Base-by-base conservation (phyloP, 768 basidiomycete species). In the Naematelia encephala region DNA sequence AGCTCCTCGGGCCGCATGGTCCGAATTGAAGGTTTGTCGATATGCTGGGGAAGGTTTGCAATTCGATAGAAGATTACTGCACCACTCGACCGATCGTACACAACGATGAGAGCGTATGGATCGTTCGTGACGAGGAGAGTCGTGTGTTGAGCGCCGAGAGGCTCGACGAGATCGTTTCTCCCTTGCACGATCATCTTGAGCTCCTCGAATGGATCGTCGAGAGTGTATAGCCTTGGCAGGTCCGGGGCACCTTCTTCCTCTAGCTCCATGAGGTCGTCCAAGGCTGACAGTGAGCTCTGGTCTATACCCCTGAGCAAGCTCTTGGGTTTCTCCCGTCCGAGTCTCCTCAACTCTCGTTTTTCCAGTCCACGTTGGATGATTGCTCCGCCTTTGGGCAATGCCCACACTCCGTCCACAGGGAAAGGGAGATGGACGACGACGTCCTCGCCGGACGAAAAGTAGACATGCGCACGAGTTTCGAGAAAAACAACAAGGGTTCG, bases 401-500 rank as follows among this genome's bases (percentile, higher is more conserved):
- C 44, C 74, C 71, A 74, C 1, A 61, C 74, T 5, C 49, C 51
- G 14, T 71, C 68, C 19, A 78, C 57, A 8, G 34, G n/a, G 56
- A 72, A 77, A 1, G 75, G 77, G 1, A 77, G 47, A 11, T 68
- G 60, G 19, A 76, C 63, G 22, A 64, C 56, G 28, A 69, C 60
- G 34, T 67, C 62, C 21, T 72, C 68, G 3, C 77, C 77, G 10
- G 66, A 67, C 1, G 74, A 56, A 25, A 62, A 70, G 51, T 73
- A 73, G 5, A 78, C 55, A 23, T 71, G 63, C 3, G 70, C 67
- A 21, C 59, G 53, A 14, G 62, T 62, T 46, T 67, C 58, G 3
- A 77, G 62, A 43, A 78, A 68, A 47, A 78, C 66, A 27, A 75
- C 69, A 34, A 78, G 51, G 14, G 71, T 66, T 30, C 73, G 48